Evolutionary conservation across 2,329 filamentous ascomycete species (phyloP), one percentile per base, ranked within the genome.

Genomic region (Blastomyces parvus): DNA sequence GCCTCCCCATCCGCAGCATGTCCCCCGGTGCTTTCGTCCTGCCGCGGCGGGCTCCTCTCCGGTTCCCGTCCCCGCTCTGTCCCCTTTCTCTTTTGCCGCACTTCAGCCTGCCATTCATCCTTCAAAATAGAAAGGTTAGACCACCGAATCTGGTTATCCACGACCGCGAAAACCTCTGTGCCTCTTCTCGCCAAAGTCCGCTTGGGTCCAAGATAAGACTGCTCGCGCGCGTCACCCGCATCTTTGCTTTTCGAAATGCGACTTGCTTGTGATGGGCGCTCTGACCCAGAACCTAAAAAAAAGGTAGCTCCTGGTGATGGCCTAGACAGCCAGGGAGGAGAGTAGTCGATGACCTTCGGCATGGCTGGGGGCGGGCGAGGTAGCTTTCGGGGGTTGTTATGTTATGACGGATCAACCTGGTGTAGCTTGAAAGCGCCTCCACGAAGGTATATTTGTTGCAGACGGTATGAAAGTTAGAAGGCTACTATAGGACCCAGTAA

Each of bases 91-190:
- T 74, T 75, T 52, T 72, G 70, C 62, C 70, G 72, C n/a, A 71
- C 66, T 60, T 71, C 69, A 58, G 78, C 73, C 65, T 79, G 76
- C 77, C 78, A 80, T 67, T 78, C 73, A 62, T 85, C 89, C 78
- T 95, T 96, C 71, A 97, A 75, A 64, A 87, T 85, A 60, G 86
- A 85, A 62, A 99, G 78, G 76, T 96, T 90, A 11, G 89, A 88
- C 91, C 94, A 99, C 74, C 92, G 84, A 65, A 99, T 88, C 75
- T 97, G 90, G 69, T 88, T 92, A 59, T 92, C 92, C 50, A 89
- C 87, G 25, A 91, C 92, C 14, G 91, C 86, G 73, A 97, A 97
- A 11, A 97, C 80, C 71, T 99, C 92, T 0, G 89, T 91, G 19
- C 89, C 91, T 64, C 93, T 83, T 59, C 84, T 86, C 11, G 91